phyloP scores from a whole-genome alignment of 1,284 basidiomycete species.

The Austropuccinia psidii region DNA sequence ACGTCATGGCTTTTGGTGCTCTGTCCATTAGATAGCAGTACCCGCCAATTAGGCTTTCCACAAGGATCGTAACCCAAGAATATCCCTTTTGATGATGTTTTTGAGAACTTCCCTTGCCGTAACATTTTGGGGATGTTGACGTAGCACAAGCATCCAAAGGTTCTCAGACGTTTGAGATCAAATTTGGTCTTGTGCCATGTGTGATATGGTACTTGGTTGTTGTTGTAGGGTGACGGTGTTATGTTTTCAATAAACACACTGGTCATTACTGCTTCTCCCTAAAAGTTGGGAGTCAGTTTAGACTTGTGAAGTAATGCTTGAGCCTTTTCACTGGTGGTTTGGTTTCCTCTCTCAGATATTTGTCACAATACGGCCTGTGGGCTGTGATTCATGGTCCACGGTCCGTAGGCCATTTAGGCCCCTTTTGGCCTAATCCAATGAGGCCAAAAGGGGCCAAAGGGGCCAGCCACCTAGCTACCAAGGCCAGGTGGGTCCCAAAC shows the following conservation, averaged over 20 bases:
- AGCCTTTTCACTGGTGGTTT: not conserved
- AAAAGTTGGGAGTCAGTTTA: not conserved
- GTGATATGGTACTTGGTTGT: not conserved
- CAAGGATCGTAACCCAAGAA: no score
- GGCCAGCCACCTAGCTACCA: no score
- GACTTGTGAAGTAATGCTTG: not conserved
- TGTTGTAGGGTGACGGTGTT: not conserved
- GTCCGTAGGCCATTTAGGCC: no score
- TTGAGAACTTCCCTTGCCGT: not conserved
- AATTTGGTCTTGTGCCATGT: not conserved
- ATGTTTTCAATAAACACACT: slow-evolving; percentile 11
- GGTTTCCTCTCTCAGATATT: slow-evolving; percentile 2
- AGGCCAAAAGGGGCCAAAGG: no score
- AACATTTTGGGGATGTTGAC: not conserved
- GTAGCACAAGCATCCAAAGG: not conserved
- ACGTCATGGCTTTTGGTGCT: not conserved
- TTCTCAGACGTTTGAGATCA: not conserved
- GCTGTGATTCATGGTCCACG: no score
- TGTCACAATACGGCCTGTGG: not conserved
- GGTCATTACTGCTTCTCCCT: slow-evolving; percentile 3
- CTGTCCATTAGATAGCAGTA: not conserved
- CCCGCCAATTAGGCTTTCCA: not conserved
- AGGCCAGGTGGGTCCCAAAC: no score
- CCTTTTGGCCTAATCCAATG: no score
- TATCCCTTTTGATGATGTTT: not conserved